A percentile compares a stretch with the other conserved stretches of the same genome.
phyloP scores from a whole-genome alignment of 495 filamentous ascomycete species.

The Pseudotulostoma volvatum region DNA sequence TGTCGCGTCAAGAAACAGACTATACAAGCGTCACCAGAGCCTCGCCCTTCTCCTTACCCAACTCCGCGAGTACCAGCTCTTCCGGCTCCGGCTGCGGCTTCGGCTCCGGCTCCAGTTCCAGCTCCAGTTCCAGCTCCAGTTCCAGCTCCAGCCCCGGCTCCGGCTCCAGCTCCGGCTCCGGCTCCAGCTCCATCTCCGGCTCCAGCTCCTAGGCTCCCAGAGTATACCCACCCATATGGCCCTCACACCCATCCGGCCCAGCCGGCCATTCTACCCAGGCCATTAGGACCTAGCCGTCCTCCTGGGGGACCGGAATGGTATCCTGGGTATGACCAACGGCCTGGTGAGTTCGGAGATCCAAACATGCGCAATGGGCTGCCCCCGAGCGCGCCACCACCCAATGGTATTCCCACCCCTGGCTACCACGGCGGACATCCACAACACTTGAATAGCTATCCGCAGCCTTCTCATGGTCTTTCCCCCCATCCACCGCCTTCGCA shows the following conservation, averaged over 20 bases:
- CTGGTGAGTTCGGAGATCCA: slow-evolving; percentile 10
- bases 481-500: slow-evolving; percentile 12
- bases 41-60: slow-evolving; percentile 21
- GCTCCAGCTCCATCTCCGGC: no score
- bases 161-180: no score
- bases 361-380: slow-evolving; percentile 22
- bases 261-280: slow-evolving; percentile 11
- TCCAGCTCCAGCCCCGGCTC: no score
- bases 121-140: no score
- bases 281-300: slow-evolving; percentile 8
- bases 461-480: slow-evolving; percentile 16
- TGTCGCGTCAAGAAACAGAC: slow-evolving; percentile 30
- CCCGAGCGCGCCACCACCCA: slow-evolving; percentile 13
- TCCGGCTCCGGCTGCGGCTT: no score
- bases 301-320: slow-evolving; percentile 17
- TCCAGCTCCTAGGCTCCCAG: slow-evolving; percentile 7
- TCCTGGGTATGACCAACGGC: slow-evolving; percentile 23
- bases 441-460: slow-evolving; percentile 20
- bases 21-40: slow-evolving; percentile 19
- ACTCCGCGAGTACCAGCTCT: slow-evolving; percentile 17
- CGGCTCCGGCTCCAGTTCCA: no score
- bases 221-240: slow-evolving; percentile 16
- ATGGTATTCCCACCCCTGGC: slow-evolving; percentile 8
- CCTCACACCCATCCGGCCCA: slow-evolving; percentile 18
- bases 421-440: slow-evolving; percentile 7